phyloP scores from a whole-genome alignment of 2,329 filamentous ascomycete species.

The Talaromyces funiculosus region DNA sequence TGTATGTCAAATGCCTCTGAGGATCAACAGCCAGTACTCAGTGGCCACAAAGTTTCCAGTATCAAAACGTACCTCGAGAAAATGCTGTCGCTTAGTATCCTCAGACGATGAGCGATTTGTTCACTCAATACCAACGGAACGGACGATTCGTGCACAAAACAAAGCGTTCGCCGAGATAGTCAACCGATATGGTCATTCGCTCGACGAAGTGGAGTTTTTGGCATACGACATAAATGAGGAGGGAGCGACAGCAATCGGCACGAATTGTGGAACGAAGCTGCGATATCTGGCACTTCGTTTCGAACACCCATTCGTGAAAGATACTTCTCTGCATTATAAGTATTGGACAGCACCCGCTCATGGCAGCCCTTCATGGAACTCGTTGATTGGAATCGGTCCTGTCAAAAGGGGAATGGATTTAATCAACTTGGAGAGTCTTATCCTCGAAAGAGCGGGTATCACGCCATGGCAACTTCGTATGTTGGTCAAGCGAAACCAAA shows the following conservation, averaged over 20 bases:
- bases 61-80: background rate
- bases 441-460: slow-evolving; percentile 30
- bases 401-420: slow-evolving; percentile 18
- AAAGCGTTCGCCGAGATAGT: slow-evolving; percentile 21
- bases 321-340: slow-evolving; percentile 23
- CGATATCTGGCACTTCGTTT: slow-evolving; percentile 31
- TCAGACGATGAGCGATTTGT: background rate
- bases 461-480: slow-evolving; percentile 30
- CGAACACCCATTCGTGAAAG: slow-evolving; percentile 30
- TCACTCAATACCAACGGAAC: slow-evolving; percentile 9
- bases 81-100: background rate
- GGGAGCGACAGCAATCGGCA: slow-evolving; percentile 24
- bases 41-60: background rate
- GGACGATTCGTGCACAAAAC: slow-evolving; percentile 24
- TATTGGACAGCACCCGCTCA: slow-evolving; percentile 27
- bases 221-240: slow-evolving; percentile 26
- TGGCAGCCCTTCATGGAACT: slow-evolving; percentile 27
- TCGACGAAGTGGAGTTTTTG: slow-evolving; percentile 27
- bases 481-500: slow-evolving; percentile 27
- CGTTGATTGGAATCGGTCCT: slow-evolving; percentile 26
- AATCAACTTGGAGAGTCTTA: slow-evolving; percentile 24
- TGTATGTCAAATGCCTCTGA: background rate
- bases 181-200: slow-evolving; percentile 22
- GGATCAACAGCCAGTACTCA: background rate
- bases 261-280: slow-evolving; percentile 21